Conservation (phyloP, 352 stramenopile genomes). For the Globisporangium carolinianum region DNA sequence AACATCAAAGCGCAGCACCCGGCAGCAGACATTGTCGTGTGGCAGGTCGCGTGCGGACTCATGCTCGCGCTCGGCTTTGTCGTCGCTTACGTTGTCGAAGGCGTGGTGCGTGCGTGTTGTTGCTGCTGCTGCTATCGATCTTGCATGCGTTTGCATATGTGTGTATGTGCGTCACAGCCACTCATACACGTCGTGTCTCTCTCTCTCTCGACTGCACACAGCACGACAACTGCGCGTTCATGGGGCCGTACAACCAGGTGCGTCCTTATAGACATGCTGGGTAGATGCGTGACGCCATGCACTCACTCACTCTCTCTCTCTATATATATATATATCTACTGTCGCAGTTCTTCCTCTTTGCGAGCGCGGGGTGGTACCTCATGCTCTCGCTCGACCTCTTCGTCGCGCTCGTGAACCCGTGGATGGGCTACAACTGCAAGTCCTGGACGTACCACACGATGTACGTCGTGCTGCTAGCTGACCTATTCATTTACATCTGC, state of each 20-base stretch:
- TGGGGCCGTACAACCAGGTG: slow-evolving; percentile 67
- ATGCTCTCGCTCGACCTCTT: slow-evolving; percentile 82
- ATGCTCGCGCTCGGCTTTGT: slow-evolving; percentile 57
- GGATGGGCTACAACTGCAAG: slow-evolving; percentile 86
- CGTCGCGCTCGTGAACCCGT: slow-evolving; percentile 81
- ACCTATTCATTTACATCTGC: background rate
- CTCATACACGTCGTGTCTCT: background rate
- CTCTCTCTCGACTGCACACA: background rate
- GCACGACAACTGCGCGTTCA: slow-evolving; percentile 35
- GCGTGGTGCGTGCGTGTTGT: slow-evolving; percentile 16
- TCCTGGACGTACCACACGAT: slow-evolving; percentile 78
- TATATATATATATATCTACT: too few relatives aligned
- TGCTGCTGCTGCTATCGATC: background rate
- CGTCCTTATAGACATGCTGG: slow-evolving; percentile 7
- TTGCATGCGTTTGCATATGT: background rate
- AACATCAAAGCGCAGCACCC: slow-evolving; percentile 79
- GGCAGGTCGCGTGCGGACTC: slow-evolving; percentile 62
- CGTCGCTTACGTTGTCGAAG: slow-evolving; percentile 36
- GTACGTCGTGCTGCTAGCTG: slow-evolving; percentile 20
- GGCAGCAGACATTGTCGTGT: slow-evolving; percentile 67
- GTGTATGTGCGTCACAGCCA: background rate
- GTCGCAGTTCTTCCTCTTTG: slow-evolving; percentile 65
- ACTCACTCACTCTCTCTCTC: too few relatives aligned
- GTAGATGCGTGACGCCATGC: too few relatives aligned
- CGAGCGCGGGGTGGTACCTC: slow-evolving; percentile 67